phyloP scores from a whole-genome alignment of 164 flowering plant genomes.

The Protea cynaroides region DNA sequence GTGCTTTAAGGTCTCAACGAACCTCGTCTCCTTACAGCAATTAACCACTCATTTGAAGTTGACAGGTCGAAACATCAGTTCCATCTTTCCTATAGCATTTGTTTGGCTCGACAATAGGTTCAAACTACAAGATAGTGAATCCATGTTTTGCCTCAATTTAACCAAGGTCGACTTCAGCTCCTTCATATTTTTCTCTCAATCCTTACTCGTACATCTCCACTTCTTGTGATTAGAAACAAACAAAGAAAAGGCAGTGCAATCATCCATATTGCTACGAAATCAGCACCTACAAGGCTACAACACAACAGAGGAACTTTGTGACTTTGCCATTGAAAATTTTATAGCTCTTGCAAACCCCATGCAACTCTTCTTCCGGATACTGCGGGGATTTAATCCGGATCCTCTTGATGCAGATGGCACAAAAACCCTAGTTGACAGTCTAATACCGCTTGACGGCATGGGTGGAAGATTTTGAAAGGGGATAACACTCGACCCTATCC shows the following conservation, averaged over 20 bases:
- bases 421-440: conserved; percentile 65
- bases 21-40: conserved; percentile 51
- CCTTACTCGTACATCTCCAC: conserved; percentile 19
- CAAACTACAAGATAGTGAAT: conserved; percentile 39
- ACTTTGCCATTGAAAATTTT: conserved; percentile 14
- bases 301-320: conserved; percentile 24
- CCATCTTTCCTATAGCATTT: conserved; percentile 66
- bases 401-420: conserved; percentile 30
- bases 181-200: conserved; percentile 14
- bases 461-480: conserved; percentile 14
- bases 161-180: conserved; percentile 21
- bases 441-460: conserved; percentile 77
- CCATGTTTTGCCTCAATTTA: conserved; percentile 24
- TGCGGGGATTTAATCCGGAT: conserved; percentile 25
- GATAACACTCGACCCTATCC: conserved; percentile 10
- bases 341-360: conserved; percentile 33
- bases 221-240: conserved; percentile 18
- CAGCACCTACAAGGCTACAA: conserved; percentile 24
- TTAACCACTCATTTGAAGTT: conserved; percentile 46
- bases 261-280: conserved; percentile 21
- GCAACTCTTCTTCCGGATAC: conserved; percentile 44
- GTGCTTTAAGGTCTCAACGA: conserved; percentile 35
- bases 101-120: conserved; percentile 58
- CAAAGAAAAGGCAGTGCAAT: conserved; percentile 11
- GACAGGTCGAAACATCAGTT: conserved; percentile 40